Evolutionary conservation across 441 rosid species (phyloP), one percentile per base, ranked within the genome.

Genomic region (Populus hybrid): DNA sequence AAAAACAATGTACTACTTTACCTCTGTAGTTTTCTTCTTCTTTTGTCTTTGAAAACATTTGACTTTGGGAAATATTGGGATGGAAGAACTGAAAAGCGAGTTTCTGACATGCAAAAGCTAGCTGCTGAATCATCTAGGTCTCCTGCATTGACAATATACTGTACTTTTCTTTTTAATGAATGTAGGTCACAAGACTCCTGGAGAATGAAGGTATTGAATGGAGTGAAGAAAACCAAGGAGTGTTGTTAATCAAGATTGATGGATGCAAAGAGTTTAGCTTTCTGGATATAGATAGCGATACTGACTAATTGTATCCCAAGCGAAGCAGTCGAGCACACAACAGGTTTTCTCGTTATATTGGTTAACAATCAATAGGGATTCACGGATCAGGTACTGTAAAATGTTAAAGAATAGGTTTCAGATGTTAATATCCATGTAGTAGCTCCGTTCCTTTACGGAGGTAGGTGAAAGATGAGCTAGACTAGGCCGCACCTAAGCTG

Each of bases 201-300:
- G 89, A 88, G 79, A 80, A 84, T 73, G 99, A 92, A 87, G 85
- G 88, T 32, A 79, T 95, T 42, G 70, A 75, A 59, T 92, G 89
- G 85, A 85, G 76, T 16, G 94, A 93, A 85, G 96, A 95, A 85
- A 95, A 95, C 87, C 85, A 69, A 57, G 98, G 98, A 67, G 88
- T 91, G 19, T 34, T 95, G 72, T 81, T 95, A 66, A 82, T 95
- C 78, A 90, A 89, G 85, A 79, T 91, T 76, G 89, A 83, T 5
- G 92, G 90, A 16, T 70, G 72, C 81, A 85, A 88, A 75, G 91
- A 91, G 82, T 93, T 85, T 78, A 86, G 84, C 87, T 95, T 95
- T 86, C 82, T 85, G 83, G 93, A 89, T 67, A 76, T 88, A n/a
- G 88, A 84, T 28, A 87, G 91, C 18, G 95, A 94, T 77, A 46